Evolutionary conservation across 768 basidiomycete species (phyloP), one percentile per base, ranked within the genome.

Genomic region (Boletus rufocinnamomeus): DNA sequence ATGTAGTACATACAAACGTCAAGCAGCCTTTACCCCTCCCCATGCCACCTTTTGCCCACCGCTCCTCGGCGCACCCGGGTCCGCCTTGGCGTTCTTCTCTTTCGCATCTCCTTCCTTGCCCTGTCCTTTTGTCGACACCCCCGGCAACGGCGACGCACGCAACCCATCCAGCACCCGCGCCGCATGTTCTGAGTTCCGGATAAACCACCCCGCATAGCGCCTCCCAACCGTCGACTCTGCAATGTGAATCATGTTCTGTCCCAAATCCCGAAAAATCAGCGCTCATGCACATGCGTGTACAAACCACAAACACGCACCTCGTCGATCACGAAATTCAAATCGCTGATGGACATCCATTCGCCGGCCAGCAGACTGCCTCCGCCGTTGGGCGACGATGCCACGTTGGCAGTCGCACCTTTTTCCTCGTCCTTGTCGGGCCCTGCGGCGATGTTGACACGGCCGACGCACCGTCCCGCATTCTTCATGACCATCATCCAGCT

Each of bases 401-500:
- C 57, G 25, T 38, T 63, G 32, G 52, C 5, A 16, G n/a, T 28
- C 10, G 53, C n/a, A 4, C 58, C 63, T 11, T 61, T 66, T 16
- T 67, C 66, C n/a, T 75, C 61, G 64, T 66, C 68, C 76, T 77
- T 72, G 76, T 77, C 55, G 61, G 72, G 27, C 71, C 78, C 66
- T 80, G 89, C 41, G 78, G 76, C 38, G 1, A 64, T 58, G 56
- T 72, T 76, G 49, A 72, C 68, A 2, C 70, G 67, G 1, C 68
- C 89, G 80, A 71, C 84, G 58, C 89, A 91, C 67, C 93, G 80
- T 65, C 89, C 91, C 0, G 87, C 86, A 62, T 90, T 87, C 79
- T 99, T 98, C 76, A 97, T 84, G 45, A 93, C 87, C 94, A 98
- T 97, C 82, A 98, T 84, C 82, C 96, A 91, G 75, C 95, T 91